phyloP scores from a whole-genome alignment of 2,329 filamentous ascomycete species.

The Phymatotrichopsis omnivora region DNA sequence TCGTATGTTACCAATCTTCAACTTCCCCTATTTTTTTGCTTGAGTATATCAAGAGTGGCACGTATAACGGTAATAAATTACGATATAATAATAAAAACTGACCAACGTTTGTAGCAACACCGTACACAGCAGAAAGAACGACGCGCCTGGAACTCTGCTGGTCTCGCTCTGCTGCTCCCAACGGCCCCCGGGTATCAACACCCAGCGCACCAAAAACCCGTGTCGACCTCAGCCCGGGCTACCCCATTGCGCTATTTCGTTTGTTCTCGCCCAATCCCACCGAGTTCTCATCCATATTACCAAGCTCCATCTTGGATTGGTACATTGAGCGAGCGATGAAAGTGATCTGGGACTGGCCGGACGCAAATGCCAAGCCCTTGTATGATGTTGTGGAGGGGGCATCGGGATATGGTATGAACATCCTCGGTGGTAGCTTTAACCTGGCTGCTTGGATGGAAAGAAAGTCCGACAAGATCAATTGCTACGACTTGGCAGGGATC shows the following conservation, averaged over 20 bases:
- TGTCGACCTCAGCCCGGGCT: slow-evolving; percentile 1
- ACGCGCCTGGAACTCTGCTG: slow-evolving; percentile 2
- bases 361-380: background rate
- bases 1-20: too few relatives aligned
- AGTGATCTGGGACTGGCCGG: background rate
- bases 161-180: background rate
- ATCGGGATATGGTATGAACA: background rate
- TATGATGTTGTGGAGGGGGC: background rate
- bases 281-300: background rate
- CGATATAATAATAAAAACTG: too few relatives aligned
- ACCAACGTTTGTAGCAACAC: too few relatives aligned
- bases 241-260: slow-evolving; percentile 1
- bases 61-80: too few relatives aligned
- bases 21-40: too few relatives aligned
- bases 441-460: background rate
- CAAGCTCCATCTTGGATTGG: background rate
- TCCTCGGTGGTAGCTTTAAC: background rate
- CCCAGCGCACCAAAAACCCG: too few relatives aligned
- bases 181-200: too few relatives aligned
- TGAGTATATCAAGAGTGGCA: too few relatives aligned
- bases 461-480: background rate
- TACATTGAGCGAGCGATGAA: background rate
- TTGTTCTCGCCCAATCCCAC: background rate
- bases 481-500: slow-evolving; percentile 2
- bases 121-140: too few relatives aligned